Evolutionary conservation across 1,284 basidiomycete species (phyloP).

Genomic region (Apiotrichum domesticum): DNA sequence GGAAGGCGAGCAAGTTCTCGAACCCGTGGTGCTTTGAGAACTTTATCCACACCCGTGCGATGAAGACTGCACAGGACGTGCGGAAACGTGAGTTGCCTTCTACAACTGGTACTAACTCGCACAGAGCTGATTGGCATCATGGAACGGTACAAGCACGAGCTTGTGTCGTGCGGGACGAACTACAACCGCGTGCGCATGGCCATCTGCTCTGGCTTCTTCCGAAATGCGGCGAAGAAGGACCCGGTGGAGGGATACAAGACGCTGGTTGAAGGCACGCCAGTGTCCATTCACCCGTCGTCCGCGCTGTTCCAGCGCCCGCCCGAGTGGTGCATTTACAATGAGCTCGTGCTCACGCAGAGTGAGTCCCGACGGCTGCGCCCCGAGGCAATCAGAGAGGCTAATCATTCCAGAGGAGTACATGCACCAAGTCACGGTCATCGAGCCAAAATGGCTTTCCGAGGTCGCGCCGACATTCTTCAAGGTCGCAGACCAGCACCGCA

Average conservation of each 20-base stretch:
- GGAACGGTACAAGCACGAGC: conserved; percentile 97
- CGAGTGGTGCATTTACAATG: conserved; percentile 72
- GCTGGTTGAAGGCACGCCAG: conserved; percentile 91
- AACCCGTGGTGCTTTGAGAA: conserved; percentile 98
- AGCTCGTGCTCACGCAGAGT: conserved; percentile 64
- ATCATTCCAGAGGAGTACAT: conserved; percentile 66
- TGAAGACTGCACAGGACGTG: conserved; percentile 96
- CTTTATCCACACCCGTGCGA: conserved; percentile 93
- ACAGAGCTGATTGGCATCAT: conserved; percentile 86
- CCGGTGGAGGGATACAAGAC: conserved; percentile 81
- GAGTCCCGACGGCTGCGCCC: conserved; percentile 29
- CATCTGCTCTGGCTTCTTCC: conserved; percentile 95
- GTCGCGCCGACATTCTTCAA: conserved; percentile 95
- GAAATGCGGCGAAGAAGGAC: conserved; percentile 87
- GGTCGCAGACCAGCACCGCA: conserved; percentile 89
- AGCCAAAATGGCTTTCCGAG: conserved; percentile 98
- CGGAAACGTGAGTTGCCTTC: conserved; percentile 59
- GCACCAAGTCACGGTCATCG: conserved; percentile 88
- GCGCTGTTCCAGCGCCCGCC: conserved; percentile 90
- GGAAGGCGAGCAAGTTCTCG: conserved; percentile 91
- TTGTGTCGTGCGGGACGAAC: conserved; percentile 68
- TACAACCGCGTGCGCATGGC: conserved; percentile 90
- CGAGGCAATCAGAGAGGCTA: too few relatives aligned
- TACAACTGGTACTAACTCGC: conserved; percentile 5
- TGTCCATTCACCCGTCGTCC: conserved; percentile 97